Conservation (phyloP, 2,329 filamentous ascomycete genomes). For the Diaporthe caulivora region DNA sequence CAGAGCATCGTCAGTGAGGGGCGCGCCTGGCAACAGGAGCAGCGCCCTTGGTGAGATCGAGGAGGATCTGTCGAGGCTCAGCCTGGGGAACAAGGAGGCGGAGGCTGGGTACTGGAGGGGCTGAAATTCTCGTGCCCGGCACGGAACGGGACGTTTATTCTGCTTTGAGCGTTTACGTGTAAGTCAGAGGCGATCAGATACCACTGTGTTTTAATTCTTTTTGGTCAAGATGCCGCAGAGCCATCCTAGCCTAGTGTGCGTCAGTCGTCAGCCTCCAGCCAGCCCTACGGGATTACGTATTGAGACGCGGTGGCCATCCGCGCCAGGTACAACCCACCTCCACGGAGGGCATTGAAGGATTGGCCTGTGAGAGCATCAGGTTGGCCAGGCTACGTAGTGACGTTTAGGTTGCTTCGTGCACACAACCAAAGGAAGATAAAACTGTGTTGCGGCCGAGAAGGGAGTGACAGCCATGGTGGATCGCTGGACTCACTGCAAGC, state of each 20-base stretch:
- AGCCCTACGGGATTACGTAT: too few relatives aligned
- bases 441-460: neutral
- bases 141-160: neutral
- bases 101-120: conserved; percentile 22
- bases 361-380: neutral
- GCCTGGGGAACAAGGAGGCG: conserved; percentile 26
- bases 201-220: neutral
- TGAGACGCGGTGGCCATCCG: too few relatives aligned
- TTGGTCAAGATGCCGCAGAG: neutral
- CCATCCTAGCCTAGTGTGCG: neutral
- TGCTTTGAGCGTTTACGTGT: neutral
- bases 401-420: neutral
- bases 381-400: conserved; percentile 5
- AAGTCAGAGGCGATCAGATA: conserved; percentile 18
- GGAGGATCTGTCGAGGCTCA: conserved; percentile 32
- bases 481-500: neutral
- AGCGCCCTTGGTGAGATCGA: conserved; percentile 17
- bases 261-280: neutral
- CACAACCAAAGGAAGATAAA: neutral
- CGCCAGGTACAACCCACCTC: neutral
- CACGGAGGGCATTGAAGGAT: neutral
- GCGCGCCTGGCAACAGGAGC: conserved; percentile 1
- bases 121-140: neutral
- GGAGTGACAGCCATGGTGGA: neutral
- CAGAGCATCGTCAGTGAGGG: conserved; percentile 20